Evolutionary conservation across 768 basidiomycete species (phyloP), one percentile per base, ranked within the genome.

Genomic region (Leccinum disarticulatum): DNA sequence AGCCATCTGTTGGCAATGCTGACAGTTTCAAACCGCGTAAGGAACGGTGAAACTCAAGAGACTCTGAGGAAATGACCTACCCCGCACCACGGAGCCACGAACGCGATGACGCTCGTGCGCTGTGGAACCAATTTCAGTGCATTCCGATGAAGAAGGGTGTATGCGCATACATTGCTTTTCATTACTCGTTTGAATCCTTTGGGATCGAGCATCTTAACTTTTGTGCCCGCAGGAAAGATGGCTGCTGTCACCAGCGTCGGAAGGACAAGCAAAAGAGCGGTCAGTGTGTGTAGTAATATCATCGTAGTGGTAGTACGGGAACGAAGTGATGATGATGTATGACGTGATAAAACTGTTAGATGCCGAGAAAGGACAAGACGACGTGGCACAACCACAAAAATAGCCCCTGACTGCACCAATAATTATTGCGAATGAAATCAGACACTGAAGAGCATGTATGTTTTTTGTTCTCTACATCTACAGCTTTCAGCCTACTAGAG

Each of bases 31-130:
- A 27, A n/a, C 1, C 41, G n/a, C 41, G n/a, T 43, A 9, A 43
- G 41, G 41, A 43, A 43, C n/a, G 41, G 17, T 4, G 9, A n/a
- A n/a, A n/a, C n/a, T n/a, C 41, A 4, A 43, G 41, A 43, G 35
- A 35, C 35, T 14, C 38, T n/a, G 38, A n/a, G n/a, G n/a, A 43
- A 43, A n/a, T 35, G 38, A 64, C 88, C 70, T 72, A 91, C 90
- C 64, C 90, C 91, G 68, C 91, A 94, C 95, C 94, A 96, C 4
- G 93, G 91, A n/a, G 95, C 95, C 13, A 95, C 89, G 69, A 95
- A 97, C 2, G 93, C 95, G 17, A 96, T 87, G 68, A 95, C 73
- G 61, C 80, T 84, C 33, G 91, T 89, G 75, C 83, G 78, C 91
- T 93, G 65, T 30, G 31, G 41, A 31, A n/a, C 46, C 4, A 33